Evolutionary conservation across 139 green algal genomes (phyloP).

Genomic region (Mesostigma viride): DNA sequence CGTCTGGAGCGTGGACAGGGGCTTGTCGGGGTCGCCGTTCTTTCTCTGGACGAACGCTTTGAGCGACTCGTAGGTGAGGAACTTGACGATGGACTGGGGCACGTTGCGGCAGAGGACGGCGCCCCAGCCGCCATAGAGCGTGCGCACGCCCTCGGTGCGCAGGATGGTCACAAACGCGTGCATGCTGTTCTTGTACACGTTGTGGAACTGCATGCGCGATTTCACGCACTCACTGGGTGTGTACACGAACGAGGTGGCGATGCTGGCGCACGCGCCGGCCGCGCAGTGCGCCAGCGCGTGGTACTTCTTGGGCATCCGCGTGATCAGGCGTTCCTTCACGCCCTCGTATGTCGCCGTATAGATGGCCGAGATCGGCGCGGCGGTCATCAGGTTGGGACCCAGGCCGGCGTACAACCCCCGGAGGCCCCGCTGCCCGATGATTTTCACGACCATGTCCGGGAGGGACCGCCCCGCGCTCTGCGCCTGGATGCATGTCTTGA

Average conservation of each 20-base stretch:
- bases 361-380: slow-evolving; percentile 44
- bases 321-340: slow-evolving; percentile 32
- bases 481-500: slow-evolving; percentile 39
- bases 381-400: slow-evolving; percentile 25
- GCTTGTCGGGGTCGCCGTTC: too few species aligned
- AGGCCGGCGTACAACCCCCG: slow-evolving; percentile 36
- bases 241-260: slow-evolving; percentile 44
- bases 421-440: slow-evolving; percentile 11
- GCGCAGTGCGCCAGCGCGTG: slow-evolving; percentile 35
- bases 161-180: slow-evolving; percentile 21
- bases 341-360: slow-evolving; percentile 45
- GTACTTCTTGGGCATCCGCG: slow-evolving; percentile 17
- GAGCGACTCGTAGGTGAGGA: slow-evolving; percentile 22
- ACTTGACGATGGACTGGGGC: slow-evolving; percentile 39
- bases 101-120: slow-evolving; percentile 40
- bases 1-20: slow-evolving; percentile 1
- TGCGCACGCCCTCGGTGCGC: slow-evolving; percentile 21
- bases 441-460: too few species aligned
- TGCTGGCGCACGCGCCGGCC: slow-evolving; percentile 34
- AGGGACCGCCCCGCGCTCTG: too few species aligned
- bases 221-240: slow-evolving; percentile 45
- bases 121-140: slow-evolving; percentile 34
- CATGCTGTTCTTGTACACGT: slow-evolving; percentile 19
- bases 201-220: slow-evolving; percentile 34
- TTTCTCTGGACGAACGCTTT: slow-evolving; percentile 13